Evolutionary conservation across 345 rosid genomes (phyloP), one percentile per base, ranked within the genome.

Genomic region (Aethionema arabicum): DNA sequence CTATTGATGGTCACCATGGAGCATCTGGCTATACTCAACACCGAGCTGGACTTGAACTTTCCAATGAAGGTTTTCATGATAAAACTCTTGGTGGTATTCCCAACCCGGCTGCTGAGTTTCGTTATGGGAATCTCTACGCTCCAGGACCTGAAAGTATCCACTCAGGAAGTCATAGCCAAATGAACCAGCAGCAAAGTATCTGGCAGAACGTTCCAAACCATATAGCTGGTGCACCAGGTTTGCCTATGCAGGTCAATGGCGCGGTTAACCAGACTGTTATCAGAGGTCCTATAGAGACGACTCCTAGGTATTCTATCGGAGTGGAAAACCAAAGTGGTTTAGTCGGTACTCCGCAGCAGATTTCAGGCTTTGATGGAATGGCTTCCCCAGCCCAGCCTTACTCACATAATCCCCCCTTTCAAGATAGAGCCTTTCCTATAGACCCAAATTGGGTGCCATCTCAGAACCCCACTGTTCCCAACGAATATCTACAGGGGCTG

Each of bases 161-260:
- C 56, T 72, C 81, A 5, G 74, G 63, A 14, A 62, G 88, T 46
- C 91, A 72, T 54, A 85, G 83, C 35, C 95, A 81, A 55, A 61
- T 66, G 54, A 81, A 75, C 56, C 68, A 73, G 5, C 95, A 80
- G 8, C 91, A 81, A 60, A 65, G 66, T 49, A 47, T 77, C 32
- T 76, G 95, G 99, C 80, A 85, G 79, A 83, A 92, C 66, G 70
- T 47, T 72, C 80, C 80, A 60, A 87, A 72, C 69, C 80, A 83
- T 11, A 53, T 59, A 30, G 77, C 67, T 69, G 86, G 85, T 15
- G 65, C 78, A 65, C 75, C 86, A 52, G 62, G 68, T 45, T 62
- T 78, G 45, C 68, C 82, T 27, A 72, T 66, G 56, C 91, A 72
- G 44, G 51, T 74, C 46, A 90, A 84, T 65, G 85, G 83, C 56